phyloP scores from a whole-genome alignment of 345 rosid genomes.

The Microthlaspi erraticum region DNA sequence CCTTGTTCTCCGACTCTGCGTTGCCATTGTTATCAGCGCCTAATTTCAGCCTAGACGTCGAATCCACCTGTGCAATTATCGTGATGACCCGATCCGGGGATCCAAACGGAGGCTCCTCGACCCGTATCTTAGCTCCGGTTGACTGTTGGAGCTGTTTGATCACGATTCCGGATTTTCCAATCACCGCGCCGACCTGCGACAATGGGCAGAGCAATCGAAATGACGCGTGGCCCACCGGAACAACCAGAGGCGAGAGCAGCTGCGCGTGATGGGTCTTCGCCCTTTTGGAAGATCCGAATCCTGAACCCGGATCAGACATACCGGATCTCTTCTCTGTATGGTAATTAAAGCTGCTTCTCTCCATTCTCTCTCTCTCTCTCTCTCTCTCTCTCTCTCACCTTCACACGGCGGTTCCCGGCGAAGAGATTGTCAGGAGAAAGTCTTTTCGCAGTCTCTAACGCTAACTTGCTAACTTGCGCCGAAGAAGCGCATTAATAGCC shows the following conservation, averaged over 20 bases:
- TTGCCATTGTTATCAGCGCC: constrained; percentile 31
- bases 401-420: constrained; percentile 36
- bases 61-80: constrained; percentile 51
- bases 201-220: constrained; percentile 77
- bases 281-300: constrained; percentile 63
- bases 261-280: constrained; percentile 50
- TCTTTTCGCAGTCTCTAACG: constrained; percentile 22
- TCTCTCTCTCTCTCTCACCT: neutral
- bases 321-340: constrained; percentile 36
- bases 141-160: constrained; percentile 81
- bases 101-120: constrained; percentile 72
- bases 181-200: constrained; percentile 79
- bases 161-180: constrained; percentile 79
- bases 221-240: constrained; percentile 64
- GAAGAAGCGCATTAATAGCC: neutral
- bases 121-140: constrained; percentile 78
- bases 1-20: constrained; percentile 23
- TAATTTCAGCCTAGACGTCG: constrained; percentile 30
- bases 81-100: constrained; percentile 74
- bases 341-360: constrained; percentile 26
- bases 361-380: constrained; percentile 35
- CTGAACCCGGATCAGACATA: constrained; percentile 43
- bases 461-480: constrained; percentile 31
- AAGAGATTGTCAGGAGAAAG: neutral
- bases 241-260: constrained; percentile 42